These are phyloP conservation scores for Neurospora sp. DNA, from an alignment of 2,329 filamentous ascomycete genomes.

Conservation along the genomic window DNA sequence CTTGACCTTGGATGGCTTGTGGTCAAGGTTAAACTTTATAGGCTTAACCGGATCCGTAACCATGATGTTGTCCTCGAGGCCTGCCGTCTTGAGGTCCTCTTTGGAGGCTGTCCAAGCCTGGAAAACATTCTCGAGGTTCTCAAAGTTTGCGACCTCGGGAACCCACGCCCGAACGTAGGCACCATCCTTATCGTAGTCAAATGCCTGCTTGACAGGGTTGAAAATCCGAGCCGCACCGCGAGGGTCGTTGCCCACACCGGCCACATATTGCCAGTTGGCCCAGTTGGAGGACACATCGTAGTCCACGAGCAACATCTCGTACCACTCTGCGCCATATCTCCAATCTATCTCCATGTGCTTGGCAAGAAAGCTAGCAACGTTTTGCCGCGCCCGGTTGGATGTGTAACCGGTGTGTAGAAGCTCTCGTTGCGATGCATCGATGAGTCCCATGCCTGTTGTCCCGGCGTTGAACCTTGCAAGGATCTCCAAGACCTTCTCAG, in stretches of 20 bases:
- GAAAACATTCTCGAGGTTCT: constrained; percentile 49
- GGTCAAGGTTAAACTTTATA: constrained; percentile 53
- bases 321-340: constrained; percentile 75
- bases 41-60: constrained; percentile 55
- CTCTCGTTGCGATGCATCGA: constrained; percentile 69
- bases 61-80: constrained; percentile 50
- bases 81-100: constrained; percentile 46
- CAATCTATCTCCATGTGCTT: constrained; percentile 70
- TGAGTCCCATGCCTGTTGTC: constrained; percentile 63
- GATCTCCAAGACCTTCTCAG: constrained; percentile 34
- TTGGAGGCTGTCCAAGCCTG: constrained; percentile 57
- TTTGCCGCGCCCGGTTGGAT: constrained; percentile 65
- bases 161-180: constrained; percentile 66
- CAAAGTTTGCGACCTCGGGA: constrained; percentile 49
- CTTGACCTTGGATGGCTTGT: constrained; percentile 26
- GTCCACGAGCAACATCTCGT: constrained; percentile 63
- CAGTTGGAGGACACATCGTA: constrained; percentile 71
- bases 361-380: constrained; percentile 63
- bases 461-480: constrained; percentile 54
- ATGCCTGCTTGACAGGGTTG: constrained; percentile 72
- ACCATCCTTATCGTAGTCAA: constrained; percentile 64
- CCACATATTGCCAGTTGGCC: constrained; percentile 76
- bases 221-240: constrained; percentile 62
- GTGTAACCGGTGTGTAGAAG: constrained; percentile 68
- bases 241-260: constrained; percentile 72